phyloP scores from a whole-genome alignment of 2,329 filamentous ascomycete genomes.

The Paecilomyces niveus region DNA sequence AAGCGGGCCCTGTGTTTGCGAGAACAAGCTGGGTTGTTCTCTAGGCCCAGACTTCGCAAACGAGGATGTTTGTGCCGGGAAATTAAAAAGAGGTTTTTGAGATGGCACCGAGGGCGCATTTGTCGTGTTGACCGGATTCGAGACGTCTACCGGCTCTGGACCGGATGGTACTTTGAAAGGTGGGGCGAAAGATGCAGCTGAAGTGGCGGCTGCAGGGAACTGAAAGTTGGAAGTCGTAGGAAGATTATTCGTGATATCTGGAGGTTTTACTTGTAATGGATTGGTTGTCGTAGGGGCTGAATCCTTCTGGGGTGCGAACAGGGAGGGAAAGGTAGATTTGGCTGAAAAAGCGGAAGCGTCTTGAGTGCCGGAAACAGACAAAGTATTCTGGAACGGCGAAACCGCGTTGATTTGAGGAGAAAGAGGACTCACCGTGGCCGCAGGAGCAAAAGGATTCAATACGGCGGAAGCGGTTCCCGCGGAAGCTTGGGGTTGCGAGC shows the following conservation, averaged over 20 bases:
- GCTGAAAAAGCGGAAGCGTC: background rate
- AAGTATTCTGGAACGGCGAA: background rate
- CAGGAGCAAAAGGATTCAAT: constrained; percentile 1
- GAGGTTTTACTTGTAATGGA: background rate
- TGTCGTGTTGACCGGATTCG: background rate
- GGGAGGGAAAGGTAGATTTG: background rate
- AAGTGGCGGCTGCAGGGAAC: background rate
- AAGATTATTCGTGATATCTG: background rate
- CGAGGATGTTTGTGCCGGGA: background rate
- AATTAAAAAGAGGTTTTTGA: background rate
- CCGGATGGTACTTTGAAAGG: background rate
- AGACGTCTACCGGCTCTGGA: background rate
- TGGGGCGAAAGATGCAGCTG: background rate
- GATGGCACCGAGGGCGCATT: background rate
- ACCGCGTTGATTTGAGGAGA: background rate
- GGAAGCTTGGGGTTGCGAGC: background rate
- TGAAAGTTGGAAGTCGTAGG: background rate
- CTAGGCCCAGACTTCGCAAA: background rate
- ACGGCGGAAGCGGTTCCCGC: background rate
- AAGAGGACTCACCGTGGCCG: background rate
- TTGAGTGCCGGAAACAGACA: background rate
- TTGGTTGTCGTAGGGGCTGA: background rate
- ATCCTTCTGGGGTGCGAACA: background rate
- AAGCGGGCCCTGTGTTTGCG: background rate
- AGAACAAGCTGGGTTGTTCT: background rate